phyloP scores from a whole-genome alignment of 768 basidiomycete species.

The Termitomyces sp. region DNA sequence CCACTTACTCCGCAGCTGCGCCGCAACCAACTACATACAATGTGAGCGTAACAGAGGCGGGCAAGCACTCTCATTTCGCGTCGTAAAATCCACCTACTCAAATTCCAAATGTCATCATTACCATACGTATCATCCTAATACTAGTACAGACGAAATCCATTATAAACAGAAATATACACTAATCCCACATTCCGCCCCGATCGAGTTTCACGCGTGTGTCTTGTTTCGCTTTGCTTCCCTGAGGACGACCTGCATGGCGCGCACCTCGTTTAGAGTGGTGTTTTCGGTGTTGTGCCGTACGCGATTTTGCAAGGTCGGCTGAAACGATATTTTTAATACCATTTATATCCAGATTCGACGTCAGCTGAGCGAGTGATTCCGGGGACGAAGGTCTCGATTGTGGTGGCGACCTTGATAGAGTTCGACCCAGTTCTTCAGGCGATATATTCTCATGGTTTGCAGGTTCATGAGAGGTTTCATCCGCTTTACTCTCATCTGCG shows the following conservation, averaged over 20 bases:
- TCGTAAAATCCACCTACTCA: neutral
- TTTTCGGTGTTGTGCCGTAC: constrained; percentile 61
- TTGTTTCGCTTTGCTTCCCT: constrained; percentile 84
- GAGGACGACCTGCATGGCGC: constrained; percentile 57
- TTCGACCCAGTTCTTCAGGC: constrained; percentile 19
- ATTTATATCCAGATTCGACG: constrained; percentile 32
- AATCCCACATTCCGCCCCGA: constrained; percentile 57
- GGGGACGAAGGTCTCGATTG: constrained; percentile 43
- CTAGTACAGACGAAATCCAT: neutral
- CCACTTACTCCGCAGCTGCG: neutral
- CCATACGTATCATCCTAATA: neutral
- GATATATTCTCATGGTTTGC: neutral
- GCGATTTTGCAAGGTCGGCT: constrained; percentile 52
- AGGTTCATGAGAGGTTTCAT: neutral
- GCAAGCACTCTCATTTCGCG: neutral
- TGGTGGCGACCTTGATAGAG: constrained; percentile 46
- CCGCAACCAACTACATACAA: neutral
- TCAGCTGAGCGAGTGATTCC: constrained; percentile 33
- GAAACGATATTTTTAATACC: constrained; percentile 58
- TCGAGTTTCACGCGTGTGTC: constrained; percentile 63
- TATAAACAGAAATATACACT: constrained; percentile 6
- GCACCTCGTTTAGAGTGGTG: constrained; percentile 72
- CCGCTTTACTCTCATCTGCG: neutral
- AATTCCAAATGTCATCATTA: neutral
- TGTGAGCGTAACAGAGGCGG: neutral